phyloP scores from a whole-genome alignment of 768 basidiomycete species.

The Collybiopsis luxurians region DNA sequence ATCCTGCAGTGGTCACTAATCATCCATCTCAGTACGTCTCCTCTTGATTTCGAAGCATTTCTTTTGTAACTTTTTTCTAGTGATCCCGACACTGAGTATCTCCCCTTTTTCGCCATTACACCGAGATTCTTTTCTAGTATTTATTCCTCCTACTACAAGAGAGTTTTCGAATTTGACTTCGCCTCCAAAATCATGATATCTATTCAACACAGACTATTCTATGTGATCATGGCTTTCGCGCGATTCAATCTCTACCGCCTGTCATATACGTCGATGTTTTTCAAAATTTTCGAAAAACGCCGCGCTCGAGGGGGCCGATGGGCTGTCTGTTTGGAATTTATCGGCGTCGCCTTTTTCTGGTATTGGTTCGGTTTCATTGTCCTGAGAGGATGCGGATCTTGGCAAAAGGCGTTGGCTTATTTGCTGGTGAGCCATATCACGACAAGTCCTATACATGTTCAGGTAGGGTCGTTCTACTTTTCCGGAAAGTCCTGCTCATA shows the following conservation, averaged over 20 bases:
- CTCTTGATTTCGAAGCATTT: background rate
- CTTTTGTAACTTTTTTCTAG: constrained; percentile 29
- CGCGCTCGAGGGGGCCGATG: constrained; percentile 69
- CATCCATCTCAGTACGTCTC: constrained; percentile 85
- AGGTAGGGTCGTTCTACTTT: constrained; percentile 45
- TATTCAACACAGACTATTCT: constrained; percentile 91
- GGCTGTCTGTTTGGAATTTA: constrained; percentile 77
- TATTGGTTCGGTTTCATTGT: constrained; percentile 71
- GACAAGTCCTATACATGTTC: constrained; percentile 91
- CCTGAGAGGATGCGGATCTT: constrained; percentile 67
- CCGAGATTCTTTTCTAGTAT: constrained; percentile 81
- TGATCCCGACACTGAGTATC: constrained; percentile 81
- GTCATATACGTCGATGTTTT: constrained; percentile 75
- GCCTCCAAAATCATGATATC: constrained; percentile 64
- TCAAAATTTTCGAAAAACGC: constrained; percentile 61
- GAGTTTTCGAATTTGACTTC: constrained; percentile 75
- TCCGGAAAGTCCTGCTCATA: background rate
- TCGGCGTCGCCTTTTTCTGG: constrained; percentile 83
- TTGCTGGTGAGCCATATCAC: constrained; percentile 81
- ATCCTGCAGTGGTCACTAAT: constrained; percentile 82
- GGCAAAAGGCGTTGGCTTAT: constrained; percentile 69
- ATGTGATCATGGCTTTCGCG: constrained; percentile 83
- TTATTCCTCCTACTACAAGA: constrained; percentile 95
- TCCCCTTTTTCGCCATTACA: constrained; percentile 95
- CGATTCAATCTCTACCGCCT: constrained; percentile 94